Percentiles rank a stretch among this genome's conserved stretches.
Conservation (phyloP, 495 filamentous ascomycete species). For the Copromyces sp. region DNA sequence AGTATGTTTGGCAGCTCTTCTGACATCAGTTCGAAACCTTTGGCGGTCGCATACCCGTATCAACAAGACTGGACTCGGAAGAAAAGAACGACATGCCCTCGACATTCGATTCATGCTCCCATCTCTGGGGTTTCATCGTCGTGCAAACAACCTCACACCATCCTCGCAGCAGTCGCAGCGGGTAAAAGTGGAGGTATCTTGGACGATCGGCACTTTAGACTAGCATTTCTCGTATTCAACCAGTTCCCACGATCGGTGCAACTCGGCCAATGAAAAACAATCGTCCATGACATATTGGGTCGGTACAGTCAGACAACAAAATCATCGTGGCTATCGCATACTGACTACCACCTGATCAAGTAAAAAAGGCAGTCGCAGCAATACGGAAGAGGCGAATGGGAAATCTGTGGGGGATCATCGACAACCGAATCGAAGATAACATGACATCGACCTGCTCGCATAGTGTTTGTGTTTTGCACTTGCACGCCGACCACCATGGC, state of each 20-base stretch:
- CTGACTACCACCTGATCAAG: neutral
- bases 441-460: neutral
- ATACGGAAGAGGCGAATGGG: neutral
- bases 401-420: neutral
- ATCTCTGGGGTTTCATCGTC: neutral
- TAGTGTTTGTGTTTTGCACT: neutral
- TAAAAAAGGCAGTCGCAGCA: neutral
- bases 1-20: neutral
- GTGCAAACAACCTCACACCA: neutral
- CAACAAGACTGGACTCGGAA: neutral
- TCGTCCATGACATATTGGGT: neutral
- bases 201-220: constrained; percentile 5
- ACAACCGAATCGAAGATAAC: neutral
- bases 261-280: neutral
- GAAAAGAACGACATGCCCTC: neutral
- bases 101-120: neutral
- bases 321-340: neutral
- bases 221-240: constrained; percentile 3
- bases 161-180: neutral
- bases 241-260: neutral
- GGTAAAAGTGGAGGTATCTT: neutral
- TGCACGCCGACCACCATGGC: neutral
- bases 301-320: neutral
- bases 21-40: neutral
- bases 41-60: neutral